Evolutionary conservation across 2,329 filamentous ascomycete species (phyloP).

Genomic region (Clathrospora elynae): DNA sequence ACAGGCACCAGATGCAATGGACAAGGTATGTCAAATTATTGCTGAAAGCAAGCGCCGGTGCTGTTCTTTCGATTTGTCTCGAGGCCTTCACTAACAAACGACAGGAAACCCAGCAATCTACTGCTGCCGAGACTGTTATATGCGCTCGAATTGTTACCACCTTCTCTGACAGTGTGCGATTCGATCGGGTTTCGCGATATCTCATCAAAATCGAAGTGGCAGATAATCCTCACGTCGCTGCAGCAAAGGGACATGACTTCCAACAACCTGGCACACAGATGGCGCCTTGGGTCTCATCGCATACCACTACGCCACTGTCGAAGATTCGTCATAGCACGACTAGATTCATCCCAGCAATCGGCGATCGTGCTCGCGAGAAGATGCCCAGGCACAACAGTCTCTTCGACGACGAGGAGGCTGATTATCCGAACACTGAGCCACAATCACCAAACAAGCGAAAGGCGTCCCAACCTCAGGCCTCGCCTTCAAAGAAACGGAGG

Average conservation of each 20-base stretch:
- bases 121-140: conserved; percentile 20
- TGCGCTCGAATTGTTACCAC: conserved; percentile 18
- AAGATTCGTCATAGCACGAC: neutral
- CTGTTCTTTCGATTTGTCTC: neutral
- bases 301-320: conserved; percentile 2
- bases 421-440: neutral
- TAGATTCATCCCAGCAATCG: neutral
- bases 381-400: neutral
- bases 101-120: neutral
- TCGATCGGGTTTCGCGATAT: conserved; percentile 40
- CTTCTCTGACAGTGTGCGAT: conserved; percentile 37
- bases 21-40: neutral
- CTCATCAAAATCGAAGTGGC: conserved; percentile 25
- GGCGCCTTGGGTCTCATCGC: conserved; percentile 3
- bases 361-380: neutral
- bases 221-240: neutral
- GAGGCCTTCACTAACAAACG: neutral
- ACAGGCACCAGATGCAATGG: conserved; percentile 12
- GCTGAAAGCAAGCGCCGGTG: neutral
- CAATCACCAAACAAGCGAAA: conserved; percentile 16
- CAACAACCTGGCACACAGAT: neutral
- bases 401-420: neutral
- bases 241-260: neutral
- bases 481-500: too few species aligned
- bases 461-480: neutral